phyloP scores from a whole-genome alignment of 2,329 filamentous ascomycete species.

The Colletotrichum tofieldiae region DNA sequence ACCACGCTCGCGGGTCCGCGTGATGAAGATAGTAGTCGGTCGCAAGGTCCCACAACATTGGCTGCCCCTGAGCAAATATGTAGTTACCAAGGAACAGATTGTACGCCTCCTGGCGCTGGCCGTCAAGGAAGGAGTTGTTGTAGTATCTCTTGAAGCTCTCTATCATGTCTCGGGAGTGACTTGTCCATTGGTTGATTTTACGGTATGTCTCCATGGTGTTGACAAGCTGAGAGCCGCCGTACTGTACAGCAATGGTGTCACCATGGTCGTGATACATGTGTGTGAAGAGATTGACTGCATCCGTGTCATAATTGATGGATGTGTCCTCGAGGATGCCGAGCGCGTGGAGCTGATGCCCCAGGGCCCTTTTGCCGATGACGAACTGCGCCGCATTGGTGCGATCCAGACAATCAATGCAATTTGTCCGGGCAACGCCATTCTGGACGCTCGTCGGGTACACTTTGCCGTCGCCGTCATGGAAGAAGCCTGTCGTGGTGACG shows the following conservation, averaged over 20 bases:
- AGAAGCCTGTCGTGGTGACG: slow-evolving; percentile 89
- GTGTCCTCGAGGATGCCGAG: slow-evolving; percentile 88
- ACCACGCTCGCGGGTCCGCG: slow-evolving; percentile 82
- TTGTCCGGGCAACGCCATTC: slow-evolving; percentile 93
- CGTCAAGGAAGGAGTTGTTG: slow-evolving; percentile 98
- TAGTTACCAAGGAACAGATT: slow-evolving; percentile 98
- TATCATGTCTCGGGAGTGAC: slow-evolving; percentile 97
- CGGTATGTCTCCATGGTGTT: slow-evolving; percentile 99
- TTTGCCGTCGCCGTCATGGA: slow-evolving; percentile 87
- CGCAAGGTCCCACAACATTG: slow-evolving; percentile 95
- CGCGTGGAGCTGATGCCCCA: slow-evolving; percentile 93
- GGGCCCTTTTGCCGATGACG: slow-evolving; percentile 93
- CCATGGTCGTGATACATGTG: slow-evolving; percentile 99
- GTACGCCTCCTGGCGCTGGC: slow-evolving; percentile 97
- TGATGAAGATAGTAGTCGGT: slow-evolving; percentile 98
- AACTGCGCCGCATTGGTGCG: slow-evolving; percentile 98
- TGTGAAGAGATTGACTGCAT: slow-evolving; percentile 95
- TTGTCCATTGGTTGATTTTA: slow-evolving; percentile 99
- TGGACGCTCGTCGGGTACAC: slow-evolving; percentile 80
- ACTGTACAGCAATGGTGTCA: slow-evolving; percentile 97
- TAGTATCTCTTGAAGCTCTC: slow-evolving; percentile 99
- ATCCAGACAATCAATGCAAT: slow-evolving; percentile 98
- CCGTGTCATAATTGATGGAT: slow-evolving; percentile 91
- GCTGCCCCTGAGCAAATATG: slow-evolving; percentile 87
- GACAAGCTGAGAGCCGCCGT: slow-evolving; percentile 96